These are phyloP conservation scores for Candida vaughaniae DNA, from an alignment of 805 yeast species.

Conservation along the genomic window DNA sequence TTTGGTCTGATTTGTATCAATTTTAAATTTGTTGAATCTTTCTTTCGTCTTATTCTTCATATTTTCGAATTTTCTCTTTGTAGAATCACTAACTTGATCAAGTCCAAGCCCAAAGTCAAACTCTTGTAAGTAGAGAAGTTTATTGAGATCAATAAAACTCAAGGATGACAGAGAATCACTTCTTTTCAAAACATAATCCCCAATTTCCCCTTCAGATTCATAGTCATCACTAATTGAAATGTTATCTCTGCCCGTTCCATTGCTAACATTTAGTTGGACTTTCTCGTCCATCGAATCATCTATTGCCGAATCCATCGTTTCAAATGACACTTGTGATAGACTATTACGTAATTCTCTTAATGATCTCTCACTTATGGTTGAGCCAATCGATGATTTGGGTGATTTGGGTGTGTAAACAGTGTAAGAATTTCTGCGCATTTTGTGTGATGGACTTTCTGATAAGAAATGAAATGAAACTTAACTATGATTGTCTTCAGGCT, in stretches of 20 bases:
- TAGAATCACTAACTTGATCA: slow-evolving; percentile 34
- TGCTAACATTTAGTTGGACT: too few species aligned
- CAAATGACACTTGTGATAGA: slow-evolving; percentile 2
- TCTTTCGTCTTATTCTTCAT: slow-evolving; percentile 37
- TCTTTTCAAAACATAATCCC: slow-evolving; percentile 14
- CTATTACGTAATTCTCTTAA: slow-evolving; percentile 12
- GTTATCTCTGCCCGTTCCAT: too few species aligned
- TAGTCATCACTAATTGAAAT: slow-evolving; percentile 4
- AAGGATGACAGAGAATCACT: slow-evolving; percentile 27
- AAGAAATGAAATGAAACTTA: too few species aligned
- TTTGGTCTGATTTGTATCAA: slow-evolving; percentile 13
- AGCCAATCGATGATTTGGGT: slow-evolving; percentile 5
- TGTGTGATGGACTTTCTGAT: too few species aligned
- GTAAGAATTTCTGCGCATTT: slow-evolving; percentile 6
- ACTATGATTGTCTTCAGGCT: too few species aligned
- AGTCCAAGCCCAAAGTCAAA: slow-evolving; percentile 43
- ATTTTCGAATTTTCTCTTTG: slow-evolving; percentile 32
- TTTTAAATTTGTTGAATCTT: slow-evolving; percentile 25
- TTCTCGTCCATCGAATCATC: neutral
- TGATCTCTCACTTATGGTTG: slow-evolving; percentile 12
- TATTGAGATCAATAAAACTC: slow-evolving; percentile 35
- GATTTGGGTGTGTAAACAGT: slow-evolving; percentile 3
- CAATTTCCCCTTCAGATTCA: slow-evolving; percentile 2
- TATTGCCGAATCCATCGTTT: slow-evolving; percentile 5
- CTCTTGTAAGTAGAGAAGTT: slow-evolving; percentile 38